These are phyloP conservation scores for Cercophora newfieldiana DNA, from an alignment of 495 filamentous ascomycete species.

Conservation along the genomic window DNA sequence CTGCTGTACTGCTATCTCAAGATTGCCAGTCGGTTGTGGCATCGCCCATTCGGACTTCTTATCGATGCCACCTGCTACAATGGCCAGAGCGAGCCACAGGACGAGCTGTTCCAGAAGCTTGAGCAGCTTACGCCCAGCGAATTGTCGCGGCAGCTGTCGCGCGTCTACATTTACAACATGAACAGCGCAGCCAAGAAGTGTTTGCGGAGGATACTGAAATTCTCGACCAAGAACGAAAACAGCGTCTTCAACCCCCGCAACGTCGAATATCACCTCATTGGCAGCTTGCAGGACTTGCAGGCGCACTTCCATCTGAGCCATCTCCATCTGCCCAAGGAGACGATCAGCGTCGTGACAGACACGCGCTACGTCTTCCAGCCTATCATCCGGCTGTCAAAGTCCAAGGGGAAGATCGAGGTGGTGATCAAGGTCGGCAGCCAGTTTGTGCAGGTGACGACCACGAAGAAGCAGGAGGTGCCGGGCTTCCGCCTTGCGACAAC, in stretches of 20 bases:
- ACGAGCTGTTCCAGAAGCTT: slow-evolving; percentile 58
- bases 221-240: slow-evolving; percentile 55
- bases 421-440: slow-evolving; percentile 63
- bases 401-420: slow-evolving; percentile 65
- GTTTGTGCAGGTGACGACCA: slow-evolving; percentile 67
- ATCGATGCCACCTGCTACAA: slow-evolving; percentile 68
- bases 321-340: slow-evolving; percentile 65
- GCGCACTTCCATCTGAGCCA: slow-evolving; percentile 64
- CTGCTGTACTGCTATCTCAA: slow-evolving; percentile 65
- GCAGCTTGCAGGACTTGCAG: slow-evolving; percentile 60
- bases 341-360: slow-evolving; percentile 63
- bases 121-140: slow-evolving; percentile 60
- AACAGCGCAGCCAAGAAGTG: slow-evolving; percentile 64
- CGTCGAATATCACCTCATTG: slow-evolving; percentile 62
- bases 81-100: slow-evolving; percentile 59
- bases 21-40: slow-evolving; percentile 67
- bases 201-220: slow-evolving; percentile 57
- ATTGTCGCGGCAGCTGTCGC: slow-evolving; percentile 52
- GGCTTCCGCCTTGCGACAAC: slow-evolving; percentile 57
- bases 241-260: slow-evolving; percentile 59
- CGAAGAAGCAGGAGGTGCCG: slow-evolving; percentile 65
- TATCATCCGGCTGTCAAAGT: slow-evolving; percentile 62
- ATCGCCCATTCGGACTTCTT: slow-evolving; percentile 63
- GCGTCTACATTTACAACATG: slow-evolving; percentile 69
- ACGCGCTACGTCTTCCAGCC: slow-evolving; percentile 64